These are phyloP conservation scores for Porogramme epimiltina DNA, from an alignment of 1,284 basidiomycete species.

Conservation along the genomic window DNA sequence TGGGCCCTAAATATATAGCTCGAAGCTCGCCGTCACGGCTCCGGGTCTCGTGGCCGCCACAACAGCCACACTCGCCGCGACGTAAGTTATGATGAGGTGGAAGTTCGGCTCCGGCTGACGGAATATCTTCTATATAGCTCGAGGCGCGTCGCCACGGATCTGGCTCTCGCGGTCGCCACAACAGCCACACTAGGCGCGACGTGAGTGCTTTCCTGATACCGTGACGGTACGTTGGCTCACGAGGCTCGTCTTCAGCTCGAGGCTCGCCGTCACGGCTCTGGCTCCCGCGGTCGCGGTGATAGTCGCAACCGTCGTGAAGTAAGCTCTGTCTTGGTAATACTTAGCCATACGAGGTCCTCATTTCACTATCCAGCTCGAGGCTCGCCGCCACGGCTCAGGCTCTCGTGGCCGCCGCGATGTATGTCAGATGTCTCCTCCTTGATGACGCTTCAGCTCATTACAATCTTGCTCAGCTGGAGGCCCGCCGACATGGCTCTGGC, in stretches of 20 bases:
- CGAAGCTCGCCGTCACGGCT: conserved; percentile 8
- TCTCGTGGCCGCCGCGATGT: conserved; percentile 12
- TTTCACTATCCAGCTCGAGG: conserved; percentile 1
- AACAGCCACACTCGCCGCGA: conserved; percentile 2
- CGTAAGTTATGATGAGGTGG: too few relatives aligned
- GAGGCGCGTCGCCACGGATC: conserved; percentile 11
- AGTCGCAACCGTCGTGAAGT: conserved; percentile 1
- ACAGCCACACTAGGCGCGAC: conserved; percentile 1
- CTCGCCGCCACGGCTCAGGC: conserved; percentile 10
- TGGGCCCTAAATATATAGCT: background rate
- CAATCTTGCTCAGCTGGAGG: background rate
- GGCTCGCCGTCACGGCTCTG: conserved; percentile 18
- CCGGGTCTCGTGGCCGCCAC: conserved; percentile 10
- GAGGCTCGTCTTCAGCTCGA: background rate
- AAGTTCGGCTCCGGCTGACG: too few relatives aligned
- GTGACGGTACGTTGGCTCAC: too few relatives aligned
- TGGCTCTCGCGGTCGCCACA: conserved; percentile 9
- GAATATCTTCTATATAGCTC: background rate
- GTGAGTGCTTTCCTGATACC: conserved; percentile 1
- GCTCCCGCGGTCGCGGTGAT: conserved; percentile 14
- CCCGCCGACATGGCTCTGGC: conserved; percentile 10
- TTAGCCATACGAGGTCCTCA: background rate
- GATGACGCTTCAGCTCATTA: background rate
- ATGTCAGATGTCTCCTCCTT: background rate
- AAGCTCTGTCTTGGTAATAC: background rate